These are phyloP conservation scores for Calonectria ilicicola DNA, from an alignment of 2,329 filamentous ascomycete genomes.

Conservation along the genomic window DNA sequence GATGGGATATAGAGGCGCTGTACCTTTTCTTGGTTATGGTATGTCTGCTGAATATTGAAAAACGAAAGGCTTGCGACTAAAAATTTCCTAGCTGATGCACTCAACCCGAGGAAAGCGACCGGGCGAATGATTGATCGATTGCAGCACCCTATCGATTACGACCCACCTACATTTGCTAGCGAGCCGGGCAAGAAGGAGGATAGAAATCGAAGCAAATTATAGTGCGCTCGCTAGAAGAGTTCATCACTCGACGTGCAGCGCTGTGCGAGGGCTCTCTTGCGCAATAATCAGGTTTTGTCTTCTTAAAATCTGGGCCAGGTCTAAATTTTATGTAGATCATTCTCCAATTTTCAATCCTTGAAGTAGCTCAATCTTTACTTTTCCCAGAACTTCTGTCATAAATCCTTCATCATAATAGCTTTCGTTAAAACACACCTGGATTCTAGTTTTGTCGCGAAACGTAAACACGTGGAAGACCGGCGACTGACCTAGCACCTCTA, in stretches of 20 bases:
- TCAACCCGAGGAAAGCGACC: too few species aligned
- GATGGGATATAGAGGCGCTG: slow-evolving; percentile 23
- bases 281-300: neutral
- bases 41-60: too few species aligned
- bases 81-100: too few species aligned
- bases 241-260: neutral
- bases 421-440: neutral
- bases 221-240: neutral
- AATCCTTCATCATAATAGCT: neutral
- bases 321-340: neutral
- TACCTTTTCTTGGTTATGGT: slow-evolving; percentile 22
- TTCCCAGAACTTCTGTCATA: neutral
- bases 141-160: slow-evolving; percentile 13
- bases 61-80: too few species aligned
- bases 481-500: neutral
- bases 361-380: neutral
- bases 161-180: slow-evolving; percentile 11
- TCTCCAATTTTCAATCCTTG: neutral
- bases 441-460: neutral
- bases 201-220: slow-evolving; percentile 11
- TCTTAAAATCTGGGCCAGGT: too few species aligned
- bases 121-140: slow-evolving; percentile 4
- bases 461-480: neutral
- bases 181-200: slow-evolving; percentile 15
- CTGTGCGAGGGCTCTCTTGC: neutral